These are phyloP conservation scores for Capronia americana DNA, from an alignment of 2,329 filamentous ascomycete genomes.

Conservation along the genomic window DNA sequence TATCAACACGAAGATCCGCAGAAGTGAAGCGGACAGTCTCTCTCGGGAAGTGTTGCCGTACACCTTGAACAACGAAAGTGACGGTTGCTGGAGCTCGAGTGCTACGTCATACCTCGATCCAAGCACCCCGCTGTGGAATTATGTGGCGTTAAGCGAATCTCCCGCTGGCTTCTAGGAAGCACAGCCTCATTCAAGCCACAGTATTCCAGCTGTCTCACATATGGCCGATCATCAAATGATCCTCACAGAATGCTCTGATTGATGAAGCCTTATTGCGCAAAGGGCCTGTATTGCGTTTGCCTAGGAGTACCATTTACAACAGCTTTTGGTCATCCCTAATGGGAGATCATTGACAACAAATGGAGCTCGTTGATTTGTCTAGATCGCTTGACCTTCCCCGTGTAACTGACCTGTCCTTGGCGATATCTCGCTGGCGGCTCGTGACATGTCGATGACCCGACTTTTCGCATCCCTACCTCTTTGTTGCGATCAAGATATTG, in stretches of 20 bases:
- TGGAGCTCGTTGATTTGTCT: no score
- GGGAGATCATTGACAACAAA: neutral
- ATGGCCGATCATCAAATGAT: neutral
- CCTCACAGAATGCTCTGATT: neutral
- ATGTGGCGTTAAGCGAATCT: neutral
- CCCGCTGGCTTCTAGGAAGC: neutral
- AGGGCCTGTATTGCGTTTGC: neutral
- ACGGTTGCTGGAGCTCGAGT: neutral
- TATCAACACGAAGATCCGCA: neutral
- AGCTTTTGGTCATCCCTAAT: neutral
- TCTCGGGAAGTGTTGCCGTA: no score
- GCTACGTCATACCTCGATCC: neutral
- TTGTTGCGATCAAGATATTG: neutral
- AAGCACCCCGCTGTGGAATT: neutral
- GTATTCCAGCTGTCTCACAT: neutral
- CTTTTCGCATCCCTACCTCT: neutral
- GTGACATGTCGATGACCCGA: neutral
- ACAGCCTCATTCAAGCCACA: slow-evolving; percentile 1
- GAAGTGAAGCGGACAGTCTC: neutral
- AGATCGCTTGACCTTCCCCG: neutral
- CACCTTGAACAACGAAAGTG: no score
- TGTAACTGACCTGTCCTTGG: neutral
- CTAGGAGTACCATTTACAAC: neutral
- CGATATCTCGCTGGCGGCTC: neutral
- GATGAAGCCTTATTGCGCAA: neutral